phyloP scores from a whole-genome alignment of 805 yeast genomes.

The Priceomyces haplophilus region DNA sequence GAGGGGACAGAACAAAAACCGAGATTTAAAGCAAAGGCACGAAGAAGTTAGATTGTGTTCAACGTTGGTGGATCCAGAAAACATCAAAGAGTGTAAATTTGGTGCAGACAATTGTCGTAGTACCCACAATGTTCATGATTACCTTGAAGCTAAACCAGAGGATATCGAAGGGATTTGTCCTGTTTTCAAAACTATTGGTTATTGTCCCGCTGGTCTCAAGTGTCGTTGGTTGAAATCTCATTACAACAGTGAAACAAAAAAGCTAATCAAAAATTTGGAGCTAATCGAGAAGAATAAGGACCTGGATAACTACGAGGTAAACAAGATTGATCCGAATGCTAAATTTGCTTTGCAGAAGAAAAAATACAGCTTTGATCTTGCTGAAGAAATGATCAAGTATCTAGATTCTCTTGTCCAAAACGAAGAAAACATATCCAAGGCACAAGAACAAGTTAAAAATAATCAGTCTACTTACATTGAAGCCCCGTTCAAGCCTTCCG shows the following conservation, averaged over 20 bases:
- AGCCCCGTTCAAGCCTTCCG: conserved; percentile 72
- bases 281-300: conserved; percentile 29
- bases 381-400: conserved; percentile 59
- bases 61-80: conserved; percentile 54
- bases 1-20: conserved; percentile 80
- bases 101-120: conserved; percentile 73
- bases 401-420: conserved; percentile 59
- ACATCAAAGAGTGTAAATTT: conserved; percentile 49
- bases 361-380: conserved; percentile 53
- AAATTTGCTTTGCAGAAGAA: conserved; percentile 57
- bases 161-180: conserved; percentile 85
- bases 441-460: conserved; percentile 30
- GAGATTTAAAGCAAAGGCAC: conserved; percentile 68
- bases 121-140: conserved; percentile 69
- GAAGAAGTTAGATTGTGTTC: conserved; percentile 68
- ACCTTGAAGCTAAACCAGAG: conserved; percentile 59
- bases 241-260: conserved; percentile 44
- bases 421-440: conserved; percentile 34
- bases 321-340: conserved; percentile 49
- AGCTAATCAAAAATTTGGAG: conserved; percentile 44
- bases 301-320: conserved; percentile 54
- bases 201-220: conserved; percentile 88
- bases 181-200: conserved; percentile 74
- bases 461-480: conserved; percentile 60
- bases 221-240: conserved; percentile 89